These are phyloP conservation scores for Cryptococcus hybrid DNA, from an alignment of 1,284 basidiomycete species.

Conservation along the genomic window DNA sequence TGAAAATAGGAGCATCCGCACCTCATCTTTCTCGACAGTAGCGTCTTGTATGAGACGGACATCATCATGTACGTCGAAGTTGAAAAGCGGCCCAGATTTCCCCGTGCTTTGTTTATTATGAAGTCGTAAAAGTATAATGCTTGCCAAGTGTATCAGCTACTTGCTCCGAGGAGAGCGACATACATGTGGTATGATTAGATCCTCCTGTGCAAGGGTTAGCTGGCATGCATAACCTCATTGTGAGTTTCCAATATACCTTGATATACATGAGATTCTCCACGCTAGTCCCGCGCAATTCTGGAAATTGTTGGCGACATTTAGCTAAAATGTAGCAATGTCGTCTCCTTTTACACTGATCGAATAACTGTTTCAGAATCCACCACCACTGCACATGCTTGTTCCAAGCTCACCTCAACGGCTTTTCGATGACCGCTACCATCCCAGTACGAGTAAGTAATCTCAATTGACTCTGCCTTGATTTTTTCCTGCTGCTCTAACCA, in stretches of 20 bases:
- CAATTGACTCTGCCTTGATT: constrained; percentile 41
- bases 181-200: constrained; percentile 91
- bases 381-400: neutral
- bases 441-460: constrained; percentile 86
- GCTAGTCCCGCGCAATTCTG: constrained; percentile 82
- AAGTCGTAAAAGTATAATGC: constrained; percentile 99
- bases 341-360: constrained; percentile 92
- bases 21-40: constrained; percentile 92
- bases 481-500: constrained; percentile 77
- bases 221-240: neutral
- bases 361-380: neutral
- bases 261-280: constrained; percentile 99
- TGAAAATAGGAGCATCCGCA: constrained; percentile 10
- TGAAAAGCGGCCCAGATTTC: constrained; percentile 96
- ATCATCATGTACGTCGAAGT: constrained; percentile 99
- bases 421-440: constrained; percentile 97
- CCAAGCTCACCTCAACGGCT: constrained; percentile 70
- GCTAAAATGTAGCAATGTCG: constrained; percentile 83
- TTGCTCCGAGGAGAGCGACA: constrained; percentile 5
- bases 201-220: constrained; percentile 62
- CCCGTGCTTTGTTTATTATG: constrained; percentile 95
- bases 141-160: constrained; percentile 44
- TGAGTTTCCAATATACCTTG: constrained; percentile 61
- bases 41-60: constrained; percentile 94
- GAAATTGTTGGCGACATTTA: constrained; percentile 88